A percentile compares a stretch with the other conserved stretches of the same genome.
Evolutionary conservation across 2,329 filamentous ascomycete genomes (phyloP).

Genomic region (Lachnellula cervina): DNA sequence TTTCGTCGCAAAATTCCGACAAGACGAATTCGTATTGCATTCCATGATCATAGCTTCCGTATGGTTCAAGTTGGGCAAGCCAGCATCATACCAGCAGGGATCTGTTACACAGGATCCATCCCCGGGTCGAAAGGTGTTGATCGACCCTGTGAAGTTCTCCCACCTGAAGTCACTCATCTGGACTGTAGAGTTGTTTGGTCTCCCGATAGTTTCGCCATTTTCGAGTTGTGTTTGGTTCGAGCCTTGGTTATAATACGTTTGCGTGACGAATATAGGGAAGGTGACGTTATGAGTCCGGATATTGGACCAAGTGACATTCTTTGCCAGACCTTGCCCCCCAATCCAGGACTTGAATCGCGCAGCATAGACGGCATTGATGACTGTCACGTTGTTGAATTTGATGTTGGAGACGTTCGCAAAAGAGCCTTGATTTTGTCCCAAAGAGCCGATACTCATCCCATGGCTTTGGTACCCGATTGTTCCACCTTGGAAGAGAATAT

Average conservation of each 20-base stretch:
- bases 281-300: constrained; percentile 40
- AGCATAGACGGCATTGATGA: constrained; percentile 38
- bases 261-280: constrained; percentile 43
- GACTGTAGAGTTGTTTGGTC: constrained; percentile 37
- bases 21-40: constrained; percentile 21
- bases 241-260: constrained; percentile 41
- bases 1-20: neutral
- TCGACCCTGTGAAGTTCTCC: constrained; percentile 37
- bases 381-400: constrained; percentile 39
- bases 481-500: constrained; percentile 36
- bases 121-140: constrained; percentile 39
- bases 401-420: constrained; percentile 39
- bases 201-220: constrained; percentile 21
- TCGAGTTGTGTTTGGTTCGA: constrained; percentile 28
- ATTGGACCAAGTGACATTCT: constrained; percentile 41
- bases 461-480: constrained; percentile 42
- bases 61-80: constrained; percentile 35
- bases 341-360: constrained; percentile 42
- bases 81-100: constrained; percentile 41
- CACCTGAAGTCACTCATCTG: constrained; percentile 40
- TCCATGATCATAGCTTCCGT: constrained; percentile 39
- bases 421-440: constrained; percentile 34
- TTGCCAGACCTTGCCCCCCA: constrained; percentile 38
- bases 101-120: constrained; percentile 39
- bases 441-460: constrained; percentile 40